Evolutionary conservation across 192 early-diverging fungal genomes (phyloP).

Genomic region (Coemansia javaensis): DNA sequence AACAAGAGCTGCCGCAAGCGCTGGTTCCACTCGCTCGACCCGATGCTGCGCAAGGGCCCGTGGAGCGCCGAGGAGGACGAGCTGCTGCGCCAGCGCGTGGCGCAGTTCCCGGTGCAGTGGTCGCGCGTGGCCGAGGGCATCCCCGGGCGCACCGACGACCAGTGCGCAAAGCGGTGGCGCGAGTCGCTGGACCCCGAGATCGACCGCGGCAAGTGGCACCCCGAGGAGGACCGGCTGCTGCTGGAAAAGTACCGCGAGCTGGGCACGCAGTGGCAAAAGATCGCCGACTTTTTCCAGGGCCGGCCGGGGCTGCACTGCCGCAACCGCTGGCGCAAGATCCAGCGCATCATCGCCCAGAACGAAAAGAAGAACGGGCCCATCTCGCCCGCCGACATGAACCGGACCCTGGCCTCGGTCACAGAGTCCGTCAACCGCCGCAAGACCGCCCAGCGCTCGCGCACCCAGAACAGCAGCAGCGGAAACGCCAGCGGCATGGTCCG

Average conservation of each 20-base stretch:
- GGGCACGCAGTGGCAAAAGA: conserved; percentile 77
- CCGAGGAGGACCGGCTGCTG: conserved; percentile 61
- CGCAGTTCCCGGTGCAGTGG: conserved; percentile 73
- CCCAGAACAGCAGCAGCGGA: too few relatives aligned
- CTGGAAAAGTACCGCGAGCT: conserved; percentile 59
- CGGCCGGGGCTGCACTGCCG: conserved; percentile 73
- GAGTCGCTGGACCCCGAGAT: conserved; percentile 82
- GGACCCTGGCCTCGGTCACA: conserved; percentile 34
- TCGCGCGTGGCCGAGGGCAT: conserved; percentile 73
- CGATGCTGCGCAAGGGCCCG: conserved; percentile 66
- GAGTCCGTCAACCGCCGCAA: conserved; percentile 47
- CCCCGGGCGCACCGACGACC: conserved; percentile 76
- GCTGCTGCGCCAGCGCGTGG: conserved; percentile 64
- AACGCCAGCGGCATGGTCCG: too few relatives aligned
- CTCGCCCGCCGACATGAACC: conserved; percentile 13
- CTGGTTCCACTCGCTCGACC: conserved; percentile 78
- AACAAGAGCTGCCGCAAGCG: conserved; percentile 80
- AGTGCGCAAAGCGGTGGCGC: conserved; percentile 86
- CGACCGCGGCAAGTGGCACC: conserved; percentile 65
- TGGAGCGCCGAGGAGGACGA: conserved; percentile 81
- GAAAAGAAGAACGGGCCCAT: conserved; percentile 32
- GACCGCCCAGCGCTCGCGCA: conserved; percentile 40
- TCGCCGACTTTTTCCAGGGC: conserved; percentile 67
- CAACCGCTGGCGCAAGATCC: conserved; percentile 73
- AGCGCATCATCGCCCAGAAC: conserved; percentile 53